These are phyloP conservation scores for Sarocladium brachiariae DNA, from an alignment of 2,329 filamentous ascomycete genomes.

Conservation along the genomic window DNA sequence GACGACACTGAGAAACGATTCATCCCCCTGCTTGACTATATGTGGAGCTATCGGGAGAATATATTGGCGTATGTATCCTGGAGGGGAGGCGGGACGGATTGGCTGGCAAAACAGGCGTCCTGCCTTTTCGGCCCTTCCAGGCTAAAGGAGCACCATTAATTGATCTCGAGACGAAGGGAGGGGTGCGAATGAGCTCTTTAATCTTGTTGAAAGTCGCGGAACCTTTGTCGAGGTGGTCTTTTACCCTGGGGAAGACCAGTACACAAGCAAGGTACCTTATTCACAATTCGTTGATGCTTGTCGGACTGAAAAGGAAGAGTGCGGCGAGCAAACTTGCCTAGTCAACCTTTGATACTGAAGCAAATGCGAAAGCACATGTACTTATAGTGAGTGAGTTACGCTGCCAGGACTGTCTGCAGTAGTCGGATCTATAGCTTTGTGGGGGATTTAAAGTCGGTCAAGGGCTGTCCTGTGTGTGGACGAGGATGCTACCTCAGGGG, in stretches of 20 bases:
- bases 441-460: slow-evolving; percentile 6
- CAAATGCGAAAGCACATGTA: neutral
- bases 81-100: slow-evolving; percentile 5
- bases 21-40: neutral
- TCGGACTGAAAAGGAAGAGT: neutral
- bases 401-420: slow-evolving; percentile 7
- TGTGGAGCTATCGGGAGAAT: neutral
- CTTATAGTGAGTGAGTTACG: too few species aligned
- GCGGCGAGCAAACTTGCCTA: neutral
- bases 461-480: slow-evolving; percentile 6
- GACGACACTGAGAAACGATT: neutral
- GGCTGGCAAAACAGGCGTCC: slow-evolving; percentile 7
- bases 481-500: slow-evolving; percentile 8
- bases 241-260: neutral
- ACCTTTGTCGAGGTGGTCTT: neutral
- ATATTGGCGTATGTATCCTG: slow-evolving; percentile 3
- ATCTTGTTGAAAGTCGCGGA: slow-evolving; percentile 1
- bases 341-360: neutral
- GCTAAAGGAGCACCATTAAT: slow-evolving; percentile 7
- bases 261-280: too few species aligned
- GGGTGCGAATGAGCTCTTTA: neutral
- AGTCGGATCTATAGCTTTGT: slow-evolving; percentile 8
- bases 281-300: too few species aligned
- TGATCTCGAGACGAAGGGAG: neutral
- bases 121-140: slow-evolving; percentile 11